Percentiles rank a stretch among this genome's conserved stretches.
phyloP scores from a whole-genome alignment of 176 grass and related monocot species.

The Echinochloa phyllopogon region DNA sequence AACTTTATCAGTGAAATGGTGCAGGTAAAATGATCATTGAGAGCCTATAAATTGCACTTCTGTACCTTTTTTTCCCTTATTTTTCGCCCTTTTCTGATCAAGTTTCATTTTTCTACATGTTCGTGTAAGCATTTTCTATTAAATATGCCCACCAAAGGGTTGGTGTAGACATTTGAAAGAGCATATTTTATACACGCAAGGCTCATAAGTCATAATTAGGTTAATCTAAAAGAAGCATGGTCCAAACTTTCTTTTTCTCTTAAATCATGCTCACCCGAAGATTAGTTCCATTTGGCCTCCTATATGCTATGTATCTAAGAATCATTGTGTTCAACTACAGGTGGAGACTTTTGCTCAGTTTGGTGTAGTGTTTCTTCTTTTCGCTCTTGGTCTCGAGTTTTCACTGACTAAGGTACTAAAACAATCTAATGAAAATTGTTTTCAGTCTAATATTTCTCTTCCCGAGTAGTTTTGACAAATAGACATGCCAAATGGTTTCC shows the following conservation, averaged over 20 bases:
- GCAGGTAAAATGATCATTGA: constrained; percentile 68
- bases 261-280: not conserved
- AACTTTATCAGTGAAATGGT: constrained; percentile 94
- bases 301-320: constrained; percentile 30
- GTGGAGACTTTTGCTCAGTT: constrained; percentile 99
- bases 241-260: not conserved
- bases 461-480: constrained; percentile 26
- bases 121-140: not conserved
- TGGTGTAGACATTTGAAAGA: constrained; percentile 28
- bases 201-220: not conserved
- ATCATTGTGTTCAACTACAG: constrained; percentile 53
- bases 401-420: constrained; percentile 81
- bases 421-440: constrained; percentile 20
- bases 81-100: not conserved
- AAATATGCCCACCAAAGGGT: constrained; percentile 16
- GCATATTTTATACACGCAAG: constrained; percentile 32
- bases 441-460: constrained; percentile 8
- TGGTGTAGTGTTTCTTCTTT: constrained; percentile 99
- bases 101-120: constrained; percentile 7
- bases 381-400: constrained; percentile 97
- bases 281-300: not conserved
- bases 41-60: constrained; percentile 4
- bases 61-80: not conserved
- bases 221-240: constrained; percentile 9
- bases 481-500: constrained; percentile 7